Evolutionary conservation across 163 green algal genomes (phyloP).

Genomic region (Smithsoniella earleae): DNA sequence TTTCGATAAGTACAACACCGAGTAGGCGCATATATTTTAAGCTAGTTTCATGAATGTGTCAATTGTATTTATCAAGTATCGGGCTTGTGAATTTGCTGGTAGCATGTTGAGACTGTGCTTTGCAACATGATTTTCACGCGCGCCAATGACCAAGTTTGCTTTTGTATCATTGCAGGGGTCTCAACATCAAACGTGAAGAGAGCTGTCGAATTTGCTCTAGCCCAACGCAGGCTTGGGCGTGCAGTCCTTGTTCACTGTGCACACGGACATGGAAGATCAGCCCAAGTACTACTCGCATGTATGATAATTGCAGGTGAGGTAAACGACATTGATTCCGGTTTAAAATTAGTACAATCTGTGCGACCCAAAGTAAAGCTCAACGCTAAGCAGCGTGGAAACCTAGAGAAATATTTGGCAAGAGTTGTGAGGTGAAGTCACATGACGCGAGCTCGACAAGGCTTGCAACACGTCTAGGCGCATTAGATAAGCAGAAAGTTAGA

Average conservation of each 20-base stretch:
- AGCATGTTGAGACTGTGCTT: too few species aligned
- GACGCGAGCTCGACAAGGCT: too few species aligned
- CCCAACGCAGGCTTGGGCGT: conserved; percentile 7
- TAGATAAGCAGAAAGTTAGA: too few species aligned
- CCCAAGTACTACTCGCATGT: background rate
- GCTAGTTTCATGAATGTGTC: too few species aligned
- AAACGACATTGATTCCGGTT: background rate
- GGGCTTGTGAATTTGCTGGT: too few species aligned
- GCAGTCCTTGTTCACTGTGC: conserved; percentile 24
- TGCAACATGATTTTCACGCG: too few species aligned
- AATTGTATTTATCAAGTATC: too few species aligned
- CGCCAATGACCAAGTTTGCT: too few species aligned
- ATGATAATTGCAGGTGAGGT: conserved; percentile 22
- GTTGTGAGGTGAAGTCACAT: too few species aligned
- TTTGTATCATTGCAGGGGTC: conserved; percentile 17
- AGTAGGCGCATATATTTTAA: too few species aligned
- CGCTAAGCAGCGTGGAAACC: background rate
- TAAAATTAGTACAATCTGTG: background rate
- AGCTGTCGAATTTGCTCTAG: conserved; percentile 19
- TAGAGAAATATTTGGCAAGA: conserved; percentile 19
- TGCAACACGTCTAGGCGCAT: too few species aligned
- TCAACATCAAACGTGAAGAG: background rate
- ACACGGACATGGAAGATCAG: conserved; percentile 14
- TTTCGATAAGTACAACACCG: too few species aligned
- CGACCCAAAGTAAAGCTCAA: conserved; percentile 21